Base-by-base conservation (phyloP, 75 land plant genomes). In the Cryptomeria japonica region DNA sequence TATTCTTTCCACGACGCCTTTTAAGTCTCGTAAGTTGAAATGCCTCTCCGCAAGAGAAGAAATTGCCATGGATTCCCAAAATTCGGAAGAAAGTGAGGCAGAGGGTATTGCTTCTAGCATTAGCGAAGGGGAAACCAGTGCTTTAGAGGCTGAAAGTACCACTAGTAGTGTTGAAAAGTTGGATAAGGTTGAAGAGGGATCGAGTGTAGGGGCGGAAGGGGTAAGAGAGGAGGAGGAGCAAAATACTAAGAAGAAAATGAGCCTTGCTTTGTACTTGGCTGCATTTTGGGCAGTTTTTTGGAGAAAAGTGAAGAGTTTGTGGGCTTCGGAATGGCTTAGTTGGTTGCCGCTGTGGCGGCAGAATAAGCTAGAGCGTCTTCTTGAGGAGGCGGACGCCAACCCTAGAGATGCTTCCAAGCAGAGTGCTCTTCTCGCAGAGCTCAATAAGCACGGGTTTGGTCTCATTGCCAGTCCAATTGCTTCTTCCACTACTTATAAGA, bases 271-370 rank as follows among this genome's bases (percentile, higher is more conserved):
- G 38, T 75, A 75, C 16, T 34, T 75, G 37, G 37, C 37, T 75
- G 77, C 37, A 75, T 34, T 75, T 32, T 75, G 77, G 77, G 16
- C 77, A 75, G 13, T 34, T 11, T 34, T 75, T 2, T 32, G 34
- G 77, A 75, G 37, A 75, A 75, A 90, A 32, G 76, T 92, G 51
- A 90, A 90, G 88, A 75, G 28, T 58, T 18, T 89, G 22, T 13
- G 89, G 68, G 18, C 80, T 70, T 91, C 93, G 47, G 92, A 91
- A 77, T 92, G 93, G 93, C 39, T 95, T 16, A 90, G 86, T 32
- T 93, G 94, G 92, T 97, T 93, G 98, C 97, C 97, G 36, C 93
- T 95, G 64, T 96, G 97, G 99, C 85, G 90, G 85, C 90, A 94
- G 84, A 93, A 96, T 93, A 94, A 92, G 87, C 61, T 97, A 73